Conservation (phyloP, 169 alveolate species). For the Hammondia hammondi region DNA sequence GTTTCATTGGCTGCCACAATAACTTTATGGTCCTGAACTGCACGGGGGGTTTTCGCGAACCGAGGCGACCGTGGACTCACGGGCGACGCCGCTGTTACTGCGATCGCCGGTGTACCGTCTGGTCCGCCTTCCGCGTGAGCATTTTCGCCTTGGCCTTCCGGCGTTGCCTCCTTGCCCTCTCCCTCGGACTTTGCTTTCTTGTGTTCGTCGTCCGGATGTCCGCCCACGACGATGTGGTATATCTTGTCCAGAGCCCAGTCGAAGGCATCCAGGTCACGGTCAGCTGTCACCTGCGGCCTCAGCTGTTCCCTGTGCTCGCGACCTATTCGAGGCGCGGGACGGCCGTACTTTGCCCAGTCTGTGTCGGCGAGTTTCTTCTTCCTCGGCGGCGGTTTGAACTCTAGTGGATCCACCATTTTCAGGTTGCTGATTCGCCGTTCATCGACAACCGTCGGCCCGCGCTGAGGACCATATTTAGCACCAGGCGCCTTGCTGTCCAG, state of each 20-base stretch:
- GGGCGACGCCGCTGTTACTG: constrained; percentile 29
- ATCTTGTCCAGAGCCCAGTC: constrained; percentile 39
- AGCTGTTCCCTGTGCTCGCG: not conserved
- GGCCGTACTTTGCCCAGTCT: constrained; percentile 62
- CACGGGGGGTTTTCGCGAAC: not conserved
- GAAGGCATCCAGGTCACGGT: not conserved
- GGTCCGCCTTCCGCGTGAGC: not conserved
- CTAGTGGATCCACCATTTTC: constrained; percentile 48
- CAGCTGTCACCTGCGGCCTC: not conserved
- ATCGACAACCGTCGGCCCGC: constrained; percentile 24
- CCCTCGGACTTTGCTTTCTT: not conserved
- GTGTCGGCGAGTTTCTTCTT: constrained; percentile 52
- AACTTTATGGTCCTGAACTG: not conserved
- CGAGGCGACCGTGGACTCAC: not conserved
- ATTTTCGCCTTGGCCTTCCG: not conserved
- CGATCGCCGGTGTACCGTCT: not conserved
- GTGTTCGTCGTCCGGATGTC: not conserved
- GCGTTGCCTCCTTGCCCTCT: not conserved
- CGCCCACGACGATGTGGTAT: constrained; percentile 38
- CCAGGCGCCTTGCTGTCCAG: constrained; percentile 2
- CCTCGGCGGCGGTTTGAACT: constrained; percentile 34
- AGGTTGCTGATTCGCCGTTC: not conserved
- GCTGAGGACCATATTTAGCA: not conserved
- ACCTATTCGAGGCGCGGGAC: constrained; percentile 52
- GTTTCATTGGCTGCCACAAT: not conserved